A percentile compares a stretch with the other conserved stretches of the same genome.
phyloP scores from a whole-genome alignment of 305 asterid genomes.

The Galium porrigens region DNA sequence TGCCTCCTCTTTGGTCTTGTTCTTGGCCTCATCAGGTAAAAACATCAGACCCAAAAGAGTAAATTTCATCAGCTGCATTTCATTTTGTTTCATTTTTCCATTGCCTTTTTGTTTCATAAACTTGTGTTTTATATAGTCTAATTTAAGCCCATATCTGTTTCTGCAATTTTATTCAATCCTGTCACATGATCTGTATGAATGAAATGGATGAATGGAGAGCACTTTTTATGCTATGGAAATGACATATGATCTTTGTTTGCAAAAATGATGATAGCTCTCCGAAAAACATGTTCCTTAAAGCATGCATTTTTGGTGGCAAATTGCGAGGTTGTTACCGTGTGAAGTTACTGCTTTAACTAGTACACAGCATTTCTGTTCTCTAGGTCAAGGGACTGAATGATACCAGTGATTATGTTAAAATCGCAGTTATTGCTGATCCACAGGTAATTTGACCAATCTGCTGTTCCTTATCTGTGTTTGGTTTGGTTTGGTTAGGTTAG shows the following conservation, averaged over 20 bases:
- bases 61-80: neutral
- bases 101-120: neutral
- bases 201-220: neutral
- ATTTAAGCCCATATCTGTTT: neutral
- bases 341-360: neutral
- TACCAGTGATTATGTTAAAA: slow-evolving; percentile 44
- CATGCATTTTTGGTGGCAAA: neutral
- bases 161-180: neutral
- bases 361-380: neutral
- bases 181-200: neutral
- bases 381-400: slow-evolving; percentile 40
- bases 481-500: neutral
- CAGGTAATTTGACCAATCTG: slow-evolving; percentile 40
- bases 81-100: neutral
- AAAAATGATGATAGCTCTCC: neutral
- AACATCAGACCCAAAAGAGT: slow-evolving; percentile 11
- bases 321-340: neutral
- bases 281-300: neutral
- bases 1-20: slow-evolving; percentile 59
- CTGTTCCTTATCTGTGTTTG: neutral
- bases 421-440: slow-evolving; percentile 80
- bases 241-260: neutral
- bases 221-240: neutral
- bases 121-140: neutral
- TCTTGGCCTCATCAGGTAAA: slow-evolving; percentile 66